Conservation (phyloP, 768 basidiomycete genomes). For the Xerocomus spinulosus region DNA sequence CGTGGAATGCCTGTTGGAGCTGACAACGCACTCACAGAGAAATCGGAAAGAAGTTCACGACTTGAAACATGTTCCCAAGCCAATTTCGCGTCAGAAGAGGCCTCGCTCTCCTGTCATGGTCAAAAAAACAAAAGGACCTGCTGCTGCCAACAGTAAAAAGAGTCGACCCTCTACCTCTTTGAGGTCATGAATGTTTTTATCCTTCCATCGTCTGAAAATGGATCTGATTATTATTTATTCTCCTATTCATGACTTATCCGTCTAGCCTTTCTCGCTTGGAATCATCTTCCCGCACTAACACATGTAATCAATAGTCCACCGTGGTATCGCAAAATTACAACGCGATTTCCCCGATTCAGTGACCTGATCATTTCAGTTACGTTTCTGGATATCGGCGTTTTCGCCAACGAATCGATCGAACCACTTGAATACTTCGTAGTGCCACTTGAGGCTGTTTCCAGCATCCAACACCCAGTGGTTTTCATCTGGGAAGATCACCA, state of each 20-base stretch:
- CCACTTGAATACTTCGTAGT: slow-evolving; percentile 91
- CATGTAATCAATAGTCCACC: neutral
- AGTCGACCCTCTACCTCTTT: slow-evolving; percentile 5
- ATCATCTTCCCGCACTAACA: slow-evolving; percentile 6
- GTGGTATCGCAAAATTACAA: neutral
- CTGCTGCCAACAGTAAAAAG: slow-evolving; percentile 6
- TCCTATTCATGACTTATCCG: slow-evolving; percentile 6
- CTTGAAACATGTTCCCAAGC: slow-evolving; percentile 24
- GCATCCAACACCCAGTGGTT: slow-evolving; percentile 90
- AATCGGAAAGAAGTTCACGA: slow-evolving; percentile 37
- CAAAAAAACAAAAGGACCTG: slow-evolving; percentile 22
- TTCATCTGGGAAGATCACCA: slow-evolving; percentile 85
- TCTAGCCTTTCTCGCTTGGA: slow-evolving; percentile 6
- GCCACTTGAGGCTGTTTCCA: slow-evolving; percentile 89
- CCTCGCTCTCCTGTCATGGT: neutral
- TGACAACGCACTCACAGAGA: slow-evolving; percentile 28
- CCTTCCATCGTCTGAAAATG: neutral
- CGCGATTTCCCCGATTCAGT: neutral
- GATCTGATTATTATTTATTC: slow-evolving; percentile 7
- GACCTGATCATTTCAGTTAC: slow-evolving; percentile 7
- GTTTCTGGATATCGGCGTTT: slow-evolving; percentile 2
- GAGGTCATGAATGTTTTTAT: slow-evolving; percentile 7
- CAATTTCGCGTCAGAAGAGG: slow-evolving; percentile 4
- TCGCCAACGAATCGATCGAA: slow-evolving; percentile 63
- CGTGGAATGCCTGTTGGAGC: neutral